phyloP scores from a whole-genome alignment of 257 asterid genomes.

The Cinchona pubescens region DNA sequence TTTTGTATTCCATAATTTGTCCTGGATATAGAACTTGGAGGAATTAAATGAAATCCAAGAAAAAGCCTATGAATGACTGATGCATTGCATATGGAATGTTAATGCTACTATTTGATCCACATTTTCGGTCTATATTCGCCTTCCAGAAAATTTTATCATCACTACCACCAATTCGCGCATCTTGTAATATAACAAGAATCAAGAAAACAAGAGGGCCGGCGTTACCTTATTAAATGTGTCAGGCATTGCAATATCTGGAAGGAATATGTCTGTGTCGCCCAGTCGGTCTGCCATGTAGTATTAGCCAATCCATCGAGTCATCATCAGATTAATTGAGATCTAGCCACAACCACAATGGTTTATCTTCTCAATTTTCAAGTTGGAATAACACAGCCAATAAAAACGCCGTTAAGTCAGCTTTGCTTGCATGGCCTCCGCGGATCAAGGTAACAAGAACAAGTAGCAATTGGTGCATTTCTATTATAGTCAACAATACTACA shows the following conservation, averaged over 20 bases:
- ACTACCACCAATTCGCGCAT: too few relatives aligned
- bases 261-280: too few relatives aligned
- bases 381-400: constrained; percentile 1
- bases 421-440: background rate
- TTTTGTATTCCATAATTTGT: background rate
- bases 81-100: background rate
- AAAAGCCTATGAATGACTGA: background rate
- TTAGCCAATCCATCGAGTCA: background rate
- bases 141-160: background rate
- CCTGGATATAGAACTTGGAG: background rate
- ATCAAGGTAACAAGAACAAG: background rate
- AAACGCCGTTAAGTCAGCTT: background rate
- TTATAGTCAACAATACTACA: background rate
- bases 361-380: background rate
- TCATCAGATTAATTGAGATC: too few relatives aligned
- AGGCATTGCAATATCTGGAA: too few relatives aligned
- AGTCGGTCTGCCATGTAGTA: too few relatives aligned
- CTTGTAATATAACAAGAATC: too few relatives aligned
- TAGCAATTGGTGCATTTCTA: background rate
- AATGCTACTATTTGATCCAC: background rate
- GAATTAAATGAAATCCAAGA: background rate
- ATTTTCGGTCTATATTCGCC: background rate
- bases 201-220: too few relatives aligned
- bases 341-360: background rate
- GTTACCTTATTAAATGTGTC: too few relatives aligned